Conservation (phyloP, 805 yeast species). For the Ogataea ganodermae region DNA sequence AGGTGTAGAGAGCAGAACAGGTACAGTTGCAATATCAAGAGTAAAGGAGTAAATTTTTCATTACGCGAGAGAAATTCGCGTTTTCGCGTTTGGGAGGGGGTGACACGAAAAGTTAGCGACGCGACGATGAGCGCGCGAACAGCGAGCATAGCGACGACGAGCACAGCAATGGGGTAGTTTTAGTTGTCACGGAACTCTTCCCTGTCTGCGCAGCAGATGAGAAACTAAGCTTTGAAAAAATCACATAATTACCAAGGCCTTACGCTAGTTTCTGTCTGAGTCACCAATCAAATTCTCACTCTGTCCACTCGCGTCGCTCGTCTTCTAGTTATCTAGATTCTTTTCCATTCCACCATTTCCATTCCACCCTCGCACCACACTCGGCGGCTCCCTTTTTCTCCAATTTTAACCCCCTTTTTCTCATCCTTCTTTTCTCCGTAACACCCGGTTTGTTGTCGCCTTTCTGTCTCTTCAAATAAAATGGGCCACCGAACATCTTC, state of each 20-base stretch:
- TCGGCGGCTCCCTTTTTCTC: conserved; percentile 3
- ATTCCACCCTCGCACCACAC: neutral
- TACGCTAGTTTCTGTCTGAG: no score
- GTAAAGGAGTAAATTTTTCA: conserved; percentile 10
- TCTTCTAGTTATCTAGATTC: no score
- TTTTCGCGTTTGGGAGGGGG: conserved; percentile 4
- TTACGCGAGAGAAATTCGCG: neutral
- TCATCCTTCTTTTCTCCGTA: neutral
- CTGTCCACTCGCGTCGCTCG: no score
- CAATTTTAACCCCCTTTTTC: neutral
- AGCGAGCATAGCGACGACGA: no score
- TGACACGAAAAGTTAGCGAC: neutral
- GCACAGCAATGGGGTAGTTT: no score
- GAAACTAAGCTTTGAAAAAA: no score
- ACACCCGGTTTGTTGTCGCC: neutral
- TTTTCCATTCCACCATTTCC: neutral
- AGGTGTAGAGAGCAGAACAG: neutral
- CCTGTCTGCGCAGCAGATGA: no score
- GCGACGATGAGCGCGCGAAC: no score
- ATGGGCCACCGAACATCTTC: conserved; percentile 4
- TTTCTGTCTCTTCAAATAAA: neutral
- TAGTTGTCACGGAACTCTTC: no score
- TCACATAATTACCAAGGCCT: no score
- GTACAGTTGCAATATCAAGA: neutral
- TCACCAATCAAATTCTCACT: no score